A percentile compares a stretch with the other conserved stretches of the same genome.
phyloP scores from a whole-genome alignment of 768 basidiomycete species.

The Phallus indusiatus region DNA sequence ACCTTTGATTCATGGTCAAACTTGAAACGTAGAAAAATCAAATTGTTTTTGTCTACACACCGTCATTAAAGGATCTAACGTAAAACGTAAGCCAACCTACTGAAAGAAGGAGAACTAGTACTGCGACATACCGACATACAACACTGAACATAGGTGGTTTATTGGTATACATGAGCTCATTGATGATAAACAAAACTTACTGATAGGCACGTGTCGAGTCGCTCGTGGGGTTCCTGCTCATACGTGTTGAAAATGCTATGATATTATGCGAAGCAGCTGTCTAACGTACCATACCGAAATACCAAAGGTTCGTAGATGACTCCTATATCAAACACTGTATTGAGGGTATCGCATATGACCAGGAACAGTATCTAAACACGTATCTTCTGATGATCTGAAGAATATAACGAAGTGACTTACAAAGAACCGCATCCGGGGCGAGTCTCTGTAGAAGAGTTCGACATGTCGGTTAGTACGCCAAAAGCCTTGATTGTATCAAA shows the following conservation, averaged over 20 bases:
- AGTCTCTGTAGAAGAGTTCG: constrained; percentile 11
- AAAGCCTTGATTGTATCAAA: background rate
- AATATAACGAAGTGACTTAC: constrained; percentile 8
- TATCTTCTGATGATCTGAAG: background rate
- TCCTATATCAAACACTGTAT: constrained; percentile 15
- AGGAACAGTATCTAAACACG: constrained; percentile 12
- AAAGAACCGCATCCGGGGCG: constrained; percentile 14
- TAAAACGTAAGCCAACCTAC: constrained; percentile 19
- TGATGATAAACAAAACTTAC: background rate
- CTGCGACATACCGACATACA: constrained; percentile 12
- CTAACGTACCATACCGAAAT: constrained; percentile 13
- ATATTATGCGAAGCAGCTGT: background rate
- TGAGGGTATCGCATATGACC: constrained; percentile 14
- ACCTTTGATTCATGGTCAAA: constrained; percentile 24
- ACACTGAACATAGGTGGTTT: constrained; percentile 5
- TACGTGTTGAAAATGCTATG: background rate
- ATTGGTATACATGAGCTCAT: background rate
- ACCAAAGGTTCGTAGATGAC: constrained; percentile 16
- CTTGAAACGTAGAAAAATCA: too few species aligned
- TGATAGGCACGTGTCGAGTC: constrained; percentile 9
- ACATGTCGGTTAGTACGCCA: background rate
- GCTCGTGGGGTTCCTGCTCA: constrained; percentile 6
- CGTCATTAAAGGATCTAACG: constrained; percentile 19
- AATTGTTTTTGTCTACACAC: constrained; percentile 8
- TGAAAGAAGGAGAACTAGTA: constrained; percentile 17